Evolutionary conservation across 257 asterid species (phyloP).

Genomic region (Leptodermis oblonga): DNA sequence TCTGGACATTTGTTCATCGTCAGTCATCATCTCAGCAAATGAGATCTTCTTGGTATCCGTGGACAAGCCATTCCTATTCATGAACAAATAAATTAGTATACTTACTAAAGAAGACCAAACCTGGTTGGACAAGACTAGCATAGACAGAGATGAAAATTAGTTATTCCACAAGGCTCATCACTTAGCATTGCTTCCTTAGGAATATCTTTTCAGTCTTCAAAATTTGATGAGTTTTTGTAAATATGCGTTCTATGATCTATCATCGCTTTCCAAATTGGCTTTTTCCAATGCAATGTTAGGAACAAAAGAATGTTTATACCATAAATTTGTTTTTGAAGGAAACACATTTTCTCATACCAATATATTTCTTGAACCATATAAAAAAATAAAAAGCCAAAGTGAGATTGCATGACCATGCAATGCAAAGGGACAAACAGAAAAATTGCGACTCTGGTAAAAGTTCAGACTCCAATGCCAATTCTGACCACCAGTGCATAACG

Average conservation of each 20-base stretch:
- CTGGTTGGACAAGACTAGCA: not conserved
- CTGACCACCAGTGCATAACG: not conserved
- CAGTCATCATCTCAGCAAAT: conserved; percentile 96
- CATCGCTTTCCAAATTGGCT: not conserved
- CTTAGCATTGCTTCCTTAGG: not conserved
- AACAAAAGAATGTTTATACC: not conserved
- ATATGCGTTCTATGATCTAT: too few relatives aligned
- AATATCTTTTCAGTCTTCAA: not conserved
- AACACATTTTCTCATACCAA: not conserved
- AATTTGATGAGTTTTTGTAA: not conserved
- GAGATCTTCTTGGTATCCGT: conserved; percentile 74
- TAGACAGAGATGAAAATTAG: not conserved
- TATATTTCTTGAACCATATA: not conserved
- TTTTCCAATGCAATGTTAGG: not conserved
- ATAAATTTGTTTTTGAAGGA: not conserved
- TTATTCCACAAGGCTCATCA: not conserved
- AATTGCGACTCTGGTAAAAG: not conserved
- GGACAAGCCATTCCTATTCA: conserved; percentile 86
- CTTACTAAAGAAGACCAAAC: not conserved
- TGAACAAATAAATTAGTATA: conserved; percentile 4
- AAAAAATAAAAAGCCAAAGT: not conserved
- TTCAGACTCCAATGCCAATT: not conserved
- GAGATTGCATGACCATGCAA: not conserved
- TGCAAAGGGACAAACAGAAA: not conserved
- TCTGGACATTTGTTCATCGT: conserved; percentile 86